Percentiles rank a stretch among this genome's conserved stretches.
phyloP scores from a whole-genome alignment of 2,329 filamentous ascomycete species.

The Cladosporium austrohemisphaericum region DNA sequence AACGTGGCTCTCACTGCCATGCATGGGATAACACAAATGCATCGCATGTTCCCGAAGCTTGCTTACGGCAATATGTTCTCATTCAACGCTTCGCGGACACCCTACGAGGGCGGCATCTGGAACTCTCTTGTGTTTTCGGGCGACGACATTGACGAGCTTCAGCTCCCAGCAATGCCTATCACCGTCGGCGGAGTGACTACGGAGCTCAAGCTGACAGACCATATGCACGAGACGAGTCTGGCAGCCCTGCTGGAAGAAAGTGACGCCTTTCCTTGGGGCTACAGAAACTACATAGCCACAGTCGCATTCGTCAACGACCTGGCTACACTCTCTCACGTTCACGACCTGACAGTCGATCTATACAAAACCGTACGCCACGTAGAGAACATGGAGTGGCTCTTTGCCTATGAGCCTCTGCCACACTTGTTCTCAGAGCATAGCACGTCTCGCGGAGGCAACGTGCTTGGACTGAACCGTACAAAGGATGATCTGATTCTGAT shows the following conservation, averaged over 20 bases:
- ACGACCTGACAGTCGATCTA: conserved; percentile 6
- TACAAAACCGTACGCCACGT: conserved; percentile 17
- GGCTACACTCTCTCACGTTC: not conserved
- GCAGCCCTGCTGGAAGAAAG: not conserved
- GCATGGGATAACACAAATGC: conserved; percentile 6
- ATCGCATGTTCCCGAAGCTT: conserved; percentile 4
- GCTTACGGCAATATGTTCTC: conserved; percentile 13
- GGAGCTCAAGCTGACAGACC: not conserved
- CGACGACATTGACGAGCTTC: conserved; percentile 4
- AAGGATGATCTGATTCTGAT: conserved; percentile 15
- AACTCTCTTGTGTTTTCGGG: conserved; percentile 5
- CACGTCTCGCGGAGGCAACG: conserved; percentile 1
- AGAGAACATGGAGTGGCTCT: conserved; percentile 19
- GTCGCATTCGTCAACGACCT: conserved; percentile 6
- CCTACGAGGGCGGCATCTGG: conserved; percentile 2
- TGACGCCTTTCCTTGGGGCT: not conserved
- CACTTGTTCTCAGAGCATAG: conserved; percentile 17
- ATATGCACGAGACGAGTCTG: conserved; percentile 1
- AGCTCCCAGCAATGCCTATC: not conserved
- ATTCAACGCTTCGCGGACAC: conserved; percentile 2
- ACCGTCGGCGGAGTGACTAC: not conserved
- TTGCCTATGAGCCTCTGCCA: conserved; percentile 23
- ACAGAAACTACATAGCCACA: not conserved
- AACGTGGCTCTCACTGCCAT: not conserved
- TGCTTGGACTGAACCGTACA: conserved; percentile 17